Evolutionary conservation across 176 grass and related monocot genomes (phyloP), one percentile per base, ranked within the genome.

Genomic region (Puya raimondii): DNA sequence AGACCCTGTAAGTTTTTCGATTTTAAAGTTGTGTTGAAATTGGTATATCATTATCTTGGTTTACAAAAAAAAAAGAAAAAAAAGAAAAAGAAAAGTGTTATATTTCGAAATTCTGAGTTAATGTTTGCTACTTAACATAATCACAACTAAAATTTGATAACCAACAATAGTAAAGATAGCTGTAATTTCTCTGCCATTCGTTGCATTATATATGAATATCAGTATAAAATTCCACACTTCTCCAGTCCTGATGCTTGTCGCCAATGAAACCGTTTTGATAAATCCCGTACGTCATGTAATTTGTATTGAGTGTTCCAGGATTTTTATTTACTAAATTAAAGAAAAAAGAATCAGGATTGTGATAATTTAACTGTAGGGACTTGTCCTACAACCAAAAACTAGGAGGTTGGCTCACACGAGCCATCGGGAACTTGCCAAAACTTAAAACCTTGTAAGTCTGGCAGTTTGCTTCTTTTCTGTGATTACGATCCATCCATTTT

Each of bases 331-430:
- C 23, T 3, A 14, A 51, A n/a, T 33, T 3, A 66, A 47, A 47
- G 12, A 56, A 23, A 23, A 23, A 23, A 23, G 23, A 23, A 4
- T 33, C 3, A 9, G 2, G 14, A 63, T 70, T 53, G 57, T 56
- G 33, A 53, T 4, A 78, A 68, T 50, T 66, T 47, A 67, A 68
- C 63, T 88, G 53, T 70, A 96, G 91, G 80, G 91, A 96, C 75
- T 47, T 96, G 33, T 91, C 88, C 17, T 86, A 85, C 23, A 96
- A 96, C 23, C 3, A 5, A 51, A 53, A 17, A 9, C 78, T 88
- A 68, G 53, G 21, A 20, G 88, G 85, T 49, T 64, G 64, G 49
- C 68, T 96, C 48, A 68, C 91, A 48, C 12, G 75, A 52, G 68
- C 78, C 67, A 80, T 96, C 14, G 85, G 82, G 23, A 86, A 88